Base-by-base conservation (phyloP, 129 eudicot species). In the Smallanthus sonchifolius region DNA sequence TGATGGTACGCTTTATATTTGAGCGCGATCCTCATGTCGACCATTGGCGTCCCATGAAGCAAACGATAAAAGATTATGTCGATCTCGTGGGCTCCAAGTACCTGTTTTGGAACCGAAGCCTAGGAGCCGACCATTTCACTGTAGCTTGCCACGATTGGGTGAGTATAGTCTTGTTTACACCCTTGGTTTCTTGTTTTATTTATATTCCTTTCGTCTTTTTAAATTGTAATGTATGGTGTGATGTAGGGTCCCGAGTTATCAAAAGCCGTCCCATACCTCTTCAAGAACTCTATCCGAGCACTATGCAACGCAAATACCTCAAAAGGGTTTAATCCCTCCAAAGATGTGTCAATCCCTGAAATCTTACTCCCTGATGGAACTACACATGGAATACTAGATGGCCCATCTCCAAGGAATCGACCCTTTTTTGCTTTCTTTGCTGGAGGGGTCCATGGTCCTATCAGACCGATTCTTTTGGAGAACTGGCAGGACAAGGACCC, bases 251-350 rank as follows among this genome's bases (percentile, higher is more conserved):
- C 97, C 0, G 90, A 88, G 51, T 65, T 85, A 10, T 86, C 97
- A 7, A 80, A 75, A 13, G 79, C 88, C 0, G 74, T 84, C 39
- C 95, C 96, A 1, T 40, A 79, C 39, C 64, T 91, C 4, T 73
- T 69, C 86, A 81, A 88, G 48, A 82, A 86, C 51, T 83, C 92
- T 17, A 91, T 91, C 0, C 77, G 95, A 51, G 97, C 87, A 40
- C 36, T 91, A 56, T 91, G 97, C 73, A 91, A 91, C 40, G 97
- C 97, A 30, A 91, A 91, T 73, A 84, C 88, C 32, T 91, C 95
- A 0, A 96, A 91, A 65, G 79, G 82, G 34, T 91, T 91, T 81
- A 74, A 74, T 77, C 90, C 97, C 2, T 19, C 69, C 0, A 85
- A 84, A 67, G 97, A 91, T 37, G 92, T 91, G 6, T 83, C 95